Conservation (phyloP, 306 rosid genomes). For the Casuarina equisetifolia region DNA sequence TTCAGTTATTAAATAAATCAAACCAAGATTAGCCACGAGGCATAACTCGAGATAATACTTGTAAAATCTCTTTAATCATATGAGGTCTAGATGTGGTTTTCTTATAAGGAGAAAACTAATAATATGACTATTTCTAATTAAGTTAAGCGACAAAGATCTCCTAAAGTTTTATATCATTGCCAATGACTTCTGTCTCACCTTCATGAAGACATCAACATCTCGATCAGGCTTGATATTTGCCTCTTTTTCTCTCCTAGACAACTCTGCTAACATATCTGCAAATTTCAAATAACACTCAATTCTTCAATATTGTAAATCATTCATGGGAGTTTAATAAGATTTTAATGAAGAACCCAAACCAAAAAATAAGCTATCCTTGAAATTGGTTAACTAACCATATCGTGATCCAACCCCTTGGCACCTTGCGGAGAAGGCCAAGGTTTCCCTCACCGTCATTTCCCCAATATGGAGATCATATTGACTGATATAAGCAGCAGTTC, state of each 20-base stretch:
- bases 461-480: constrained; percentile 82
- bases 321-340: neutral
- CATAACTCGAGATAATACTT: neutral
- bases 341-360: neutral
- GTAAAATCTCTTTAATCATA: neutral
- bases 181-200: constrained; percentile 32
- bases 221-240: constrained; percentile 83
- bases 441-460: constrained; percentile 93
- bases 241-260: constrained; percentile 81
- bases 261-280: constrained; percentile 72
- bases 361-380: neutral
- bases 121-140: neutral
- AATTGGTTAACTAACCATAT: constrained; percentile 33
- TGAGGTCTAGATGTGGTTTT: neutral
- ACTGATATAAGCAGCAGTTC: constrained; percentile 80
- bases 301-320: neutral
- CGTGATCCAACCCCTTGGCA: constrained; percentile 79
- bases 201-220: constrained; percentile 75
- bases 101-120: neutral
- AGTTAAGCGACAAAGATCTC: neutral
- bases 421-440: constrained; percentile 83
- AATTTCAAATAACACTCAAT: neutral
- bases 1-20: neutral
- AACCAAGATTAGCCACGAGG: neutral
- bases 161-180: neutral